These are phyloP conservation scores for Dactylonectria macrodidyma DNA, from an alignment of 2,329 filamentous ascomycete genomes.

Conservation along the genomic window DNA sequence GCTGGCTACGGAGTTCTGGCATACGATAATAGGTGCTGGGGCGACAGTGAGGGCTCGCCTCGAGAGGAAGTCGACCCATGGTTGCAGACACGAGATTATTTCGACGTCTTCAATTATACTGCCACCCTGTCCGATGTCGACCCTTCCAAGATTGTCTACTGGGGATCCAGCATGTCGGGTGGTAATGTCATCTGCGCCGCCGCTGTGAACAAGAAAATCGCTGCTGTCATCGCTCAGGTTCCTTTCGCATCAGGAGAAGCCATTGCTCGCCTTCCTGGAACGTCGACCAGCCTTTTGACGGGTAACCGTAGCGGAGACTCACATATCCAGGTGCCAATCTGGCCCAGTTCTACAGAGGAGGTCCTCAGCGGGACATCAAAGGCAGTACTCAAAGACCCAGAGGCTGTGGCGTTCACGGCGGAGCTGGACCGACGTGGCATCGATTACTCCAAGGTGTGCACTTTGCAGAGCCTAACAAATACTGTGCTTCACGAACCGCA, in stretches of 20 bases:
- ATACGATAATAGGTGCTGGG: slow-evolving; percentile 13
- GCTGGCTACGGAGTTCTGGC: neutral
- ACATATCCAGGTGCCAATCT: neutral
- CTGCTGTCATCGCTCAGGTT: neutral
- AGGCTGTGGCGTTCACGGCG: neutral
- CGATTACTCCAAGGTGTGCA: neutral
- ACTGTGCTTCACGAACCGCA: neutral
- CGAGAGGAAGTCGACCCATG: slow-evolving; percentile 1
- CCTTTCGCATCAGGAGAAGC: neutral
- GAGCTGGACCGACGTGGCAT: slow-evolving; percentile 10
- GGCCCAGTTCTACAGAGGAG: neutral
- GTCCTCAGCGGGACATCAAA: neutral
- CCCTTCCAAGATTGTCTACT: neutral
- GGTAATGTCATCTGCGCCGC: slow-evolving; percentile 2
- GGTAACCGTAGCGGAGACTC: neutral
- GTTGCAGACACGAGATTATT: slow-evolving; percentile 1
- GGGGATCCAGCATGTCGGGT: slow-evolving; percentile 7
- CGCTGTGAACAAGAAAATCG: neutral
- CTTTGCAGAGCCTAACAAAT: neutral
- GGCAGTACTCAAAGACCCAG: neutral
- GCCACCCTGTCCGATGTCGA: neutral
- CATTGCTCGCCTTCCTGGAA: neutral
- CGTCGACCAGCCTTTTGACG: neutral
- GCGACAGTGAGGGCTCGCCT: slow-evolving; percentile 1
- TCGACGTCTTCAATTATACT: neutral